Evolutionary conservation across 1,139 yeast genomes (phyloP), one percentile per base, ranked within the genome.

Genomic region (Wickerhamomyces sp.): DNA sequence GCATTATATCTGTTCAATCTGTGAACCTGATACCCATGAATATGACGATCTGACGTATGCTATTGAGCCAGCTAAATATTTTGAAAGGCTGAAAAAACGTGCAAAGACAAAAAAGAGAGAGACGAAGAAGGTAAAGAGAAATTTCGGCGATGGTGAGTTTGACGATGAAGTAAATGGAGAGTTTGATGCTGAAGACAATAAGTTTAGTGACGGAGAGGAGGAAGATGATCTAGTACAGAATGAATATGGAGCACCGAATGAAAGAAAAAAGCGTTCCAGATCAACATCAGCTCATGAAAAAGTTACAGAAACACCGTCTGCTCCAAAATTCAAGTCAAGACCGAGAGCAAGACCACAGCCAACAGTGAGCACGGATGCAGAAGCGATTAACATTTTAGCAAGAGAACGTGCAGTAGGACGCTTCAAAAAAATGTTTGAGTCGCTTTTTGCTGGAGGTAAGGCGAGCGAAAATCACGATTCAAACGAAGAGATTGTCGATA

Each of bases 1-100:
- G 9, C 54, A 56, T 21, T 78, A 78, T 50, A 45, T 49, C 19
- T 78, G 85, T 55, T 66, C 65, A 39, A 55, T 59, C 21, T 78
- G 86, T 52, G 66, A 64, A 36, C 72, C 75, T 2, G 18, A 33
- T 3, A 41, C 44, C 21, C 49, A 51, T 3, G 43, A 55, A 29
- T 71, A 64, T 44, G 52, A 57, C 11, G 45, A 57, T 12, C 41
- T 66, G 25, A 42, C 42, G 27, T 50, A 51, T 25, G 45, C 49
- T 23, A 26, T 61, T 33, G 52, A 52, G 15, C n/a, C n/a, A n/a
- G 59, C 58, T 14, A 2, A 53, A 55, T 25, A 57, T 56, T 41
- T 22, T 44, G 9, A 42, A 42, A 13, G 30, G 36, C 22, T 34
- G 28, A 26, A 33, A 23, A 41, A 36, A 25, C 38, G 18, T 41